Percentiles rank a stretch among this genome's conserved stretches.
Evolutionary conservation across 495 filamentous ascomycete genomes (phyloP).

Genomic region (Barbatosphaeria neglecta): DNA sequence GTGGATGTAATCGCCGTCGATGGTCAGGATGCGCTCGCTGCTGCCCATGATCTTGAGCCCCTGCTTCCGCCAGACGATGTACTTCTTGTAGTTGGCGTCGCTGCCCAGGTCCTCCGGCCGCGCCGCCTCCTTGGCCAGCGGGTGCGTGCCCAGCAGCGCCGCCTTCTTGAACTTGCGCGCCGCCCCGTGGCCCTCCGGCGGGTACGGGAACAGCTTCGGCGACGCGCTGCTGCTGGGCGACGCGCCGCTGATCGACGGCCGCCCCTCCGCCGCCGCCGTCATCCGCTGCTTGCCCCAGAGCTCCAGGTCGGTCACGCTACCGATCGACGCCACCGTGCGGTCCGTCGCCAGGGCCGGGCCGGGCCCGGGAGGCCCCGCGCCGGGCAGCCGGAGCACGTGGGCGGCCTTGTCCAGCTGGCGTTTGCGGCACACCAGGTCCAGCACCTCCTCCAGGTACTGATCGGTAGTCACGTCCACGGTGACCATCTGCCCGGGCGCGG

Average conservation of each 20-base stretch:
- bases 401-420: constrained; percentile 82
- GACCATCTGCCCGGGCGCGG: constrained; percentile 46
- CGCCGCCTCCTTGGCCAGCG: constrained; percentile 54
- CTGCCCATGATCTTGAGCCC: constrained; percentile 85
- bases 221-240: constrained; percentile 72
- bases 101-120: constrained; percentile 56
- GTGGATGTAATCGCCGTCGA: constrained; percentile 93
- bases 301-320: constrained; percentile 73
- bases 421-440: constrained; percentile 82
- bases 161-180: constrained; percentile 58
- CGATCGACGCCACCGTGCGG: constrained; percentile 80
- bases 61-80: constrained; percentile 84
- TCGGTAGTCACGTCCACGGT: constrained; percentile 81
- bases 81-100: constrained; percentile 64
- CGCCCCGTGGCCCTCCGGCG: constrained; percentile 34
- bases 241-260: constrained; percentile 64
- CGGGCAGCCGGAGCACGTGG: constrained; percentile 74
- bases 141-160: constrained; percentile 55
- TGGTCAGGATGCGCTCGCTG: constrained; percentile 70
- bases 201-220: constrained; percentile 63
- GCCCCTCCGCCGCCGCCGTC: constrained; percentile 52
- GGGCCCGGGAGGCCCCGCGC: constrained; percentile 33
- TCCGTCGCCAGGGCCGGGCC: constrained; percentile 73
- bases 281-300: constrained; percentile 54
- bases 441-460: constrained; percentile 86